phyloP scores from a whole-genome alignment of 768 basidiomycete genomes.

The Boletellus ananas region DNA sequence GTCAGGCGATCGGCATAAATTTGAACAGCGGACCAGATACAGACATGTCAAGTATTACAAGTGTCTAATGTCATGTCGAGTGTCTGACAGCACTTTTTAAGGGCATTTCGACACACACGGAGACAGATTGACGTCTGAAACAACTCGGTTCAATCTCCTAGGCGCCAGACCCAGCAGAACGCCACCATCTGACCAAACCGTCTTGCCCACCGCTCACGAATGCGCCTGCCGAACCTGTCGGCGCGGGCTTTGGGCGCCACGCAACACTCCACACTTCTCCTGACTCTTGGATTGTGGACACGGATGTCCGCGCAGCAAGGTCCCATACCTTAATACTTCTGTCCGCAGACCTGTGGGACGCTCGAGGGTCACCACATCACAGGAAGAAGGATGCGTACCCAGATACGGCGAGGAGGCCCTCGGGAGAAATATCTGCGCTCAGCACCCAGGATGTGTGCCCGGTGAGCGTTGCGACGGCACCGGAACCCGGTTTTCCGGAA shows the following conservation, averaged over 20 bases:
- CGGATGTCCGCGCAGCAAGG: conserved; percentile 64
- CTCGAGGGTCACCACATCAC: neutral
- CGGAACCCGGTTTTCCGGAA: conserved; percentile 56
- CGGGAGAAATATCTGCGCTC: conserved; percentile 76
- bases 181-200: conserved; percentile 73
- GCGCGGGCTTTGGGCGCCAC: conserved; percentile 66
- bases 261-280: conserved; percentile 84
- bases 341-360: conserved; percentile 63
- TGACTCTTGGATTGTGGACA: conserved; percentile 73
- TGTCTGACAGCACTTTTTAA: too few species aligned
- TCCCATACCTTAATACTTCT: conserved; percentile 89
- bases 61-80: too few species aligned
- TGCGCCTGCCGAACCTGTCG: conserved; percentile 52
- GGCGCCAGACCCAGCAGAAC: conserved; percentile 54
- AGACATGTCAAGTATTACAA: too few species aligned
- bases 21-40: too few species aligned
- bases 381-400: conserved; percentile 49
- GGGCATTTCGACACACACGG: too few species aligned
- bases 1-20: neutral
- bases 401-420: conserved; percentile 73
- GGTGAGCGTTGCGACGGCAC: conserved; percentile 78
- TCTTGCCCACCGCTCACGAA: conserved; percentile 75
- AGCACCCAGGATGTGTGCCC: conserved; percentile 94
- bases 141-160: conserved; percentile 4
- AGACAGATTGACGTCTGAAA: too few species aligned